Evolutionary conservation across 495 filamentous ascomycete genomes (phyloP).

Genomic region (Aspergillus conjunctus): DNA sequence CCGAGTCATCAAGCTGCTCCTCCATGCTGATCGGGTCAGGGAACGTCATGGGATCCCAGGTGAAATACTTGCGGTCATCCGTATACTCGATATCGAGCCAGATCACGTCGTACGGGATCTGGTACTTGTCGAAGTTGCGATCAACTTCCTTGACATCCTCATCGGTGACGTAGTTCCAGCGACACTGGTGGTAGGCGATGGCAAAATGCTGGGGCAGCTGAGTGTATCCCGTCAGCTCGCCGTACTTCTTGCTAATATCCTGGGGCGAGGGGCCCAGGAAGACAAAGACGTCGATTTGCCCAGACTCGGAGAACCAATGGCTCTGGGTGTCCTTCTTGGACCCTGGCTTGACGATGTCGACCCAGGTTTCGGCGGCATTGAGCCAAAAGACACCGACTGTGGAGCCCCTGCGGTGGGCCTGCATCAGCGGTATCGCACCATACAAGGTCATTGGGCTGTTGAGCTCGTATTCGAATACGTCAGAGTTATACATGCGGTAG

Average conservation of each 20-base stretch:
- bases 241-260: conserved; percentile 78
- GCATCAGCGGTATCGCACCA: conserved; percentile 94
- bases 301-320: conserved; percentile 95
- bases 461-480: conserved; percentile 96
- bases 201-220: conserved; percentile 89
- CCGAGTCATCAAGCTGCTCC: conserved; percentile 76
- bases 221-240: conserved; percentile 91
- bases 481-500: conserved; percentile 94
- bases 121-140: conserved; percentile 89
- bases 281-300: conserved; percentile 88
- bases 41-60: conserved; percentile 88
- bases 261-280: conserved; percentile 86
- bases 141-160: conserved; percentile 97
- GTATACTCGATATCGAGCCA: conserved; percentile 99
- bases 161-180: conserved; percentile 98
- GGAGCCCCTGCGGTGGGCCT: conserved; percentile 89
- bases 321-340: conserved; percentile 77
- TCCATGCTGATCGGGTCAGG: conserved; percentile 83
- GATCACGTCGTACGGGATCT: conserved; percentile 97
- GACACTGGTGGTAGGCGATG: conserved; percentile 93
- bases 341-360: conserved; percentile 84
- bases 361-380: conserved; percentile 95
- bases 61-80: conserved; percentile 95
- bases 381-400: conserved; percentile 99
- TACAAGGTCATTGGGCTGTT: conserved; percentile 99